These are phyloP conservation scores for Ceratocystis albifundus DNA, from an alignment of 2,329 filamentous ascomycete species.

Conservation along the genomic window DNA sequence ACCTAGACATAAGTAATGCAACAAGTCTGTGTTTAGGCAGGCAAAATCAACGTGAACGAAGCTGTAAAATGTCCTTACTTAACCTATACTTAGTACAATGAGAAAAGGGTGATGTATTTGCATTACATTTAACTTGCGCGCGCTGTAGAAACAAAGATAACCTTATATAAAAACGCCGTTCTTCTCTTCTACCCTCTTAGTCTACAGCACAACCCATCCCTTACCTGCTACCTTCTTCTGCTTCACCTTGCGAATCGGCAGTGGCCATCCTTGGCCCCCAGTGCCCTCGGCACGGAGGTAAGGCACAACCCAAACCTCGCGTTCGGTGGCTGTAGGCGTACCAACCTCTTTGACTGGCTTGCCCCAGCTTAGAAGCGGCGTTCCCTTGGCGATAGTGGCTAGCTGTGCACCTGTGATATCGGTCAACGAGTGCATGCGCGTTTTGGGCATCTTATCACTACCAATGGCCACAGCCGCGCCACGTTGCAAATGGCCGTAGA, in stretches of 20 bases:
- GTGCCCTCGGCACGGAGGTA: slow-evolving; percentile 57
- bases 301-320: slow-evolving; percentile 76
- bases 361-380: slow-evolving; percentile 69
- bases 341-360: slow-evolving; percentile 82
- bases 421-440: slow-evolving; percentile 79
- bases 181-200: background rate
- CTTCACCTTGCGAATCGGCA: slow-evolving; percentile 73
- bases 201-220: slow-evolving; percentile 59
- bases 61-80: background rate
- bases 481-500: slow-evolving; percentile 78
- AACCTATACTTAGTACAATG: background rate
- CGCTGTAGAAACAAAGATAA: slow-evolving; percentile 7
- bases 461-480: slow-evolving; percentile 35
- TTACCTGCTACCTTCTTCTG: slow-evolving; percentile 62
- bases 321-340: slow-evolving; percentile 33
- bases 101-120: background rate
- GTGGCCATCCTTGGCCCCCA: slow-evolving; percentile 64
- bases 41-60: background rate
- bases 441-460: slow-evolving; percentile 52
- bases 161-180: background rate
- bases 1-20: background rate
- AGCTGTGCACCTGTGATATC: slow-evolving; percentile 66
- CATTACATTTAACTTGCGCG: background rate
- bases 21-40: background rate
- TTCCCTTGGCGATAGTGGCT: slow-evolving; percentile 67